phyloP scores from a whole-genome alignment of 2,329 filamentous ascomycete genomes.

The Zymoseptoria tritici region DNA sequence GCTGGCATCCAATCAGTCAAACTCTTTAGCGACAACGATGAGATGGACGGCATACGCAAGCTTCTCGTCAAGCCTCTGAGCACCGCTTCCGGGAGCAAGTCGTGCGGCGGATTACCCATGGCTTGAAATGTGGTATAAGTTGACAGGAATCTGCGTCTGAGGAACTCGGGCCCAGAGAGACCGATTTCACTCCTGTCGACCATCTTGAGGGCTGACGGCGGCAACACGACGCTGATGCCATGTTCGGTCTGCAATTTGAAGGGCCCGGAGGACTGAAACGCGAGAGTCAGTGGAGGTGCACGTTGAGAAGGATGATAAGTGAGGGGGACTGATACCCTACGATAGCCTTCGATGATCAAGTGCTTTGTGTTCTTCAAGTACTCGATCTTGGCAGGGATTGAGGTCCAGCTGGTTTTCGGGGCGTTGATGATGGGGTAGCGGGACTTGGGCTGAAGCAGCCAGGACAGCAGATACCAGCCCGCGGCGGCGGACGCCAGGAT shows the following conservation, averaged over 20 bases:
- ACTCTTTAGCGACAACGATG: too few relatives aligned
- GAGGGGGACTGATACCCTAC: not conserved
- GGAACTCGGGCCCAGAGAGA: not conserved
- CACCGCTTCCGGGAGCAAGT: constrained; percentile 10
- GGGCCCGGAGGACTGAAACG: constrained; percentile 2
- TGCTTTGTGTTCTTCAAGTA: not conserved
- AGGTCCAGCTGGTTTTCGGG: not conserved
- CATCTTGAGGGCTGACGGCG: not conserved
- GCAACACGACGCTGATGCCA: constrained; percentile 2
- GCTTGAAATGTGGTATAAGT: constrained; percentile 7
- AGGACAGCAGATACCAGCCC: not conserved
- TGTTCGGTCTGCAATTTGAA: constrained; percentile 2
- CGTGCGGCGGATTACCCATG: not conserved
- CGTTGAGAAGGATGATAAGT: too few relatives aligned
- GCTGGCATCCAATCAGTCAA: not conserved
- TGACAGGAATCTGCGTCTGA: not conserved
- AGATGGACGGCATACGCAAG: constrained; percentile 2
- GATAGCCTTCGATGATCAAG: not conserved
- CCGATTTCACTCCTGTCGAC: too few relatives aligned
- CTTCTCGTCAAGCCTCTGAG: constrained; percentile 10
- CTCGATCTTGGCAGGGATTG: not conserved
- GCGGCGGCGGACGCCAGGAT: not conserved
- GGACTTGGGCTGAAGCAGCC: not conserved
- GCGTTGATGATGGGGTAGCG: not conserved
- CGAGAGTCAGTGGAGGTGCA: too few relatives aligned